Evolutionary conservation across 805 yeast species (phyloP).

Genomic region (Ascoidea rubescens): DNA sequence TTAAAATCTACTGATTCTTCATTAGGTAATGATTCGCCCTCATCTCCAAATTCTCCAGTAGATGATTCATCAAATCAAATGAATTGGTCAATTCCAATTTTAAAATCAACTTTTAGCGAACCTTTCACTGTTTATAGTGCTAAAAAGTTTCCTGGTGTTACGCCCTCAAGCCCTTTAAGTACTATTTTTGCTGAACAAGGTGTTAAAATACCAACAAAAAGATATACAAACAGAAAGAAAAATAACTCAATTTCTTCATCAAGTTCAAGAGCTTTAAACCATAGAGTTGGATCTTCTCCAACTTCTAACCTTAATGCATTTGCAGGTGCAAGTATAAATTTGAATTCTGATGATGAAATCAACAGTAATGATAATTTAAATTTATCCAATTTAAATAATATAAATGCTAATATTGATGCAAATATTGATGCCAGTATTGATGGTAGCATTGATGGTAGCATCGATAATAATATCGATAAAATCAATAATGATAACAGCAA

Average conservation of each 20-base stretch:
- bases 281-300: too few relatives aligned
- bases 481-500: too few relatives aligned
- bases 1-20: constrained; percentile 1
- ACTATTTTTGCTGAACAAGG: constrained; percentile 29
- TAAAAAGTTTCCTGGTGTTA: constrained; percentile 31
- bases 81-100: constrained; percentile 12
- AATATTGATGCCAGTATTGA: too few relatives aligned
- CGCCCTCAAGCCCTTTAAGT: constrained; percentile 25
- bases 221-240: constrained; percentile 14
- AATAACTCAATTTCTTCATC: neutral
- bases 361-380: too few relatives aligned
- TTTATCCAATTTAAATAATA: too few relatives aligned
- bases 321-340: too few relatives aligned
- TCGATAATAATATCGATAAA: too few relatives aligned
- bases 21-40: neutral
- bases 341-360: too few relatives aligned
- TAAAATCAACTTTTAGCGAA: constrained; percentile 19
- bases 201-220: constrained; percentile 25
- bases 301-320: too few relatives aligned
- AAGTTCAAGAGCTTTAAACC: neutral
- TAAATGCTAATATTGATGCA: too few relatives aligned
- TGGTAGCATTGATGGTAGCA: too few relatives aligned
- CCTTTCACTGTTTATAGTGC: constrained; percentile 26
- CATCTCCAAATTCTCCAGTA: constrained; percentile 2
- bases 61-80: too few relatives aligned